Evolutionary conservation across 2,329 filamentous ascomycete genomes (phyloP).

Genomic region (Periglandula ipomoeae): DNA sequence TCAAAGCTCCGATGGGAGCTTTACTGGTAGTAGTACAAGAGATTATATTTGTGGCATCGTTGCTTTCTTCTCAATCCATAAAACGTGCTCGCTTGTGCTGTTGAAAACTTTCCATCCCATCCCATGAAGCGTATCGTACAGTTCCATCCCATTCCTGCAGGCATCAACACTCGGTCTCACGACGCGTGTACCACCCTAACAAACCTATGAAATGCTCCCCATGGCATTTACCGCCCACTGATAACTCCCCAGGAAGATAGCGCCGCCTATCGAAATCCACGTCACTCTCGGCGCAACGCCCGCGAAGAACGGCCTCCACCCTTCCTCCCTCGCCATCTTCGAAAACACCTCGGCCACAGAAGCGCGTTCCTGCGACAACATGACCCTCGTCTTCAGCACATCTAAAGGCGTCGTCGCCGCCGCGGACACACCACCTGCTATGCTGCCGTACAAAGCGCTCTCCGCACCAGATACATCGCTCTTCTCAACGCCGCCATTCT

Average conservation of each 20-base stretch:
- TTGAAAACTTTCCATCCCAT: background rate
- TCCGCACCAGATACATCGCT: constrained; percentile 58
- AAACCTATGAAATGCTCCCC: constrained; percentile 15
- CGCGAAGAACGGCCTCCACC: constrained; percentile 61
- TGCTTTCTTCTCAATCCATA: background rate
- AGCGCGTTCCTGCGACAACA: constrained; percentile 68
- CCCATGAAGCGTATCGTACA: constrained; percentile 6
- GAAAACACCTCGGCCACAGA: constrained; percentile 50
- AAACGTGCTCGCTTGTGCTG: background rate
- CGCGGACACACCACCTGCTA: constrained; percentile 78
- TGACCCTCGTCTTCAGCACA: constrained; percentile 93
- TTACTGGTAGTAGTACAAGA: background rate
- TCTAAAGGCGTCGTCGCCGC: constrained; percentile 87
- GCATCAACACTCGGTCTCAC: background rate
- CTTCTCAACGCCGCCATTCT: constrained; percentile 5
- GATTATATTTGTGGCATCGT: background rate
- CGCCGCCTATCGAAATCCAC: constrained; percentile 92
- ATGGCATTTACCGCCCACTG: constrained; percentile 78
- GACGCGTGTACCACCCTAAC: background rate
- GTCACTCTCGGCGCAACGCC: constrained; percentile 74
- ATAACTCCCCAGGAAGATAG: constrained; percentile 90
- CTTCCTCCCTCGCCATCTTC: constrained; percentile 55
- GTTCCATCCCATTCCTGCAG: background rate
- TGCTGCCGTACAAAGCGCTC: constrained; percentile 75
- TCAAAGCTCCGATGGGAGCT: background rate